A percentile compares a stretch with the other conserved stretches of the same genome.
Conservation (phyloP, 306 rosid genomes). For the Trichosanthes truncata region DNA sequence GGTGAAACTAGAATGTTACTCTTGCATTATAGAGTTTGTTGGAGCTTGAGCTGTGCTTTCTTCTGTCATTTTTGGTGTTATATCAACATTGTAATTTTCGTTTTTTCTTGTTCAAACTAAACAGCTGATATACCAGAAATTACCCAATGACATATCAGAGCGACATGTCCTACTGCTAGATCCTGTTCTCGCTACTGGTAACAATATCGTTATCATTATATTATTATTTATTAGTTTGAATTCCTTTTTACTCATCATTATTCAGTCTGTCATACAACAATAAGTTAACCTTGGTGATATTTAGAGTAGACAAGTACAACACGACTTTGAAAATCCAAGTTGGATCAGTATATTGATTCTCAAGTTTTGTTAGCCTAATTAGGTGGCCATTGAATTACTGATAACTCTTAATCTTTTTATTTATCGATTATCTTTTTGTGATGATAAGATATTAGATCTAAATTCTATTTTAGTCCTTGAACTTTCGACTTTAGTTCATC, state of each 20-base stretch:
- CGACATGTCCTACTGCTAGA: conserved; percentile 97
- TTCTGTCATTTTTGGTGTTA: background rate
- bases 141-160: conserved; percentile 93
- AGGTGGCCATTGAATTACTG: background rate
- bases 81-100: background rate
- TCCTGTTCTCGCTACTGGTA: conserved; percentile 98
- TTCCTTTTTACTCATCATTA: background rate
- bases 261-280: background rate
- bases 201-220: background rate
- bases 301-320: background rate
- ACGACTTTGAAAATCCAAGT: background rate
- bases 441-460: no score
- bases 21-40: background rate
- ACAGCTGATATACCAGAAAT: conserved; percentile 96
- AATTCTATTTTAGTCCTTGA: no score
- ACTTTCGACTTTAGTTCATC: no score
- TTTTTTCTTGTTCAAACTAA: conserved; percentile 8
- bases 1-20: conserved; percentile 29
- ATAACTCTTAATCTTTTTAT: background rate
- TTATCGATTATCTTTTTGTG: no score
- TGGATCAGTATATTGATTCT: background rate
- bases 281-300: background rate
- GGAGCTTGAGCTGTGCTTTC: conserved; percentile 7
- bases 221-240: background rate
- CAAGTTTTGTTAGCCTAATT: background rate